These are phyloP conservation scores for Aphanomyces euteiches DNA, from an alignment of 352 stramenopile species.

Conservation along the genomic window DNA sequence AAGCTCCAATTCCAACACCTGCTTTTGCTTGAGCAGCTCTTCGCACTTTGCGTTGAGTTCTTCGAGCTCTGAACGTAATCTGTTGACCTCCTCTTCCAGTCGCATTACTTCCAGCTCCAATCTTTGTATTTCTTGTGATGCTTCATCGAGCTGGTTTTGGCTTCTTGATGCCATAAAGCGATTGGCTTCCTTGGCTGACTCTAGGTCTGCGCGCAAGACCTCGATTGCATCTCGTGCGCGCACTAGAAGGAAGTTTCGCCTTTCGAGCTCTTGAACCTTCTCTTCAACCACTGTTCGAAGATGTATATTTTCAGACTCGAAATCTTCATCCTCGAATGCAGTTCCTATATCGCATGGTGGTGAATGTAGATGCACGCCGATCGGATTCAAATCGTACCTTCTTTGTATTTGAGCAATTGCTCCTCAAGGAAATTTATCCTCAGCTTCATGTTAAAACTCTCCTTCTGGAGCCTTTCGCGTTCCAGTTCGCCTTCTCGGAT, in stretches of 20 bases:
- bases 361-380: neutral
- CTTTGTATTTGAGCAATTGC: conserved; percentile 54
- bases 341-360: conserved; percentile 28
- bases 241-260: conserved; percentile 25
- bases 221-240: conserved; percentile 28
- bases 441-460: conserved; percentile 72
- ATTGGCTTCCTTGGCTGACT: conserved; percentile 26
- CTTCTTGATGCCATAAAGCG: conserved; percentile 16
- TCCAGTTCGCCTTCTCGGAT: conserved; percentile 32
- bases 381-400: conserved; percentile 32
- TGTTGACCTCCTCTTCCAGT: conserved; percentile 21
- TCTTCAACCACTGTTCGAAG: conserved; percentile 33
- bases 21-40: neutral
- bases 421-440: conserved; percentile 65
- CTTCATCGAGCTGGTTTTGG: conserved; percentile 23
- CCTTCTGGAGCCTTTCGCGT: conserved; percentile 56
- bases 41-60: conserved; percentile 8
- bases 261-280: conserved; percentile 30
- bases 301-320: conserved; percentile 60
- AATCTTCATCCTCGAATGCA: conserved; percentile 53
- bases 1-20: conserved; percentile 3
- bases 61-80: neutral
- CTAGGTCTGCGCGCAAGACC: conserved; percentile 15
- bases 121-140: conserved; percentile 2
- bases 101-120: conserved; percentile 20